Evolutionary conservation across 2,329 filamentous ascomycete genomes (phyloP), one percentile per base, ranked within the genome.

Genomic region (Paraphoma sp.): DNA sequence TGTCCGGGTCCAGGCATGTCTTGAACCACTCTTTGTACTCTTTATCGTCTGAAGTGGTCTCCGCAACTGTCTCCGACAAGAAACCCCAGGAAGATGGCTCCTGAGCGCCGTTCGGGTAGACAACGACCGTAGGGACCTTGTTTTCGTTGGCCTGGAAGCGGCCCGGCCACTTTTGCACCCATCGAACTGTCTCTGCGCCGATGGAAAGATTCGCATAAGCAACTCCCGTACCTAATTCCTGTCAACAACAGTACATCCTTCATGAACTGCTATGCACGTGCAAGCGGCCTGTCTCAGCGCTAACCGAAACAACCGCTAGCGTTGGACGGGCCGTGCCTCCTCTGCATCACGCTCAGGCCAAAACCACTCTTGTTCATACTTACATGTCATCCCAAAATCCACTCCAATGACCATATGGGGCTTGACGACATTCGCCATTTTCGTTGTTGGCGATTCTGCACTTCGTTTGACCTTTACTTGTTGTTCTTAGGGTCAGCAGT

Each of bases 1-100:
- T 81, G 8, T 76, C 76, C 4, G 76, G 73, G 51, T 85, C 83
- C 12, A 85, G 77, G 60, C 81, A 84, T 57, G 83, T 83, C 63
- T 86, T 85, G 77, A 86, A 86, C 77, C 84, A 84, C 53, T 85
- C 82, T 7, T 76, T 74, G 40, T 74, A 70, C 12, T 77, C 75
- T 38, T 79, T 79, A 18, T 81, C 77, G 14, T 81, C 76, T 8
- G 83, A 80, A 16, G 64, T 69, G 9, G 60, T 63, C 46, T 76
- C 75, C 23, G 65, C 61, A 6, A 65, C 57, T 2, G 69, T 74
- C 28, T 80, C 79, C 41, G 83, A 85, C 29, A 82, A 72, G 60
- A 82, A 85, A 0, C 84, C 83, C 84, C 84, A 86, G 0, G 81
- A 83, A 0, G 81, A 81, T 6, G 84, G 70, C 2, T 59, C 56